These are phyloP conservation scores for Arabis hirsuta DNA, from an alignment of 345 rosid genomes.

Conservation along the genomic window DNA sequence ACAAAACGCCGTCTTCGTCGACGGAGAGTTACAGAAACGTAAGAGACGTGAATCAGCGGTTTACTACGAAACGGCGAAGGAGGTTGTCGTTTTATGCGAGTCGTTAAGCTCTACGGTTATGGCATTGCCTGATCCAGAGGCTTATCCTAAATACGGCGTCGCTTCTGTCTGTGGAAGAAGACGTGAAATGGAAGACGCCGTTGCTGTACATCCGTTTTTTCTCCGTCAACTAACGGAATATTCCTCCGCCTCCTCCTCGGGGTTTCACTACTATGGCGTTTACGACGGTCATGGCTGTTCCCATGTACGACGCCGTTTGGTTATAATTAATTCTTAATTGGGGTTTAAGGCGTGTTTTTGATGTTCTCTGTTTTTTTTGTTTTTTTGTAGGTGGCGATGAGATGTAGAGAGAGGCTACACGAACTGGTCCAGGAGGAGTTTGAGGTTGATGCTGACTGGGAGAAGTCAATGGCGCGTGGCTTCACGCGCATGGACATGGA, in stretches of 20 bases:
- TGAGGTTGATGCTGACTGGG: conserved; percentile 54
- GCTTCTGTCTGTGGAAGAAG: conserved; percentile 84
- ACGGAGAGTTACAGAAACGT: conserved; percentile 46
- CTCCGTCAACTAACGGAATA: conserved; percentile 28
- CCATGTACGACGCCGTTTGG: conserved; percentile 52
- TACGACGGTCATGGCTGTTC: conserved; percentile 86
- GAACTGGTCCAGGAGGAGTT: conserved; percentile 64
- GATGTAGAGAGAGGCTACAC: conserved; percentile 69
- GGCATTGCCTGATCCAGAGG: conserved; percentile 41
- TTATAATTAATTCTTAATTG: too few relatives aligned
- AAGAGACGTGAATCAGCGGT: conserved; percentile 44
- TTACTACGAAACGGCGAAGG: conserved; percentile 30
- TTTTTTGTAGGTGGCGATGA: conserved; percentile 56
- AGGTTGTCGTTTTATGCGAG: conserved; percentile 37
- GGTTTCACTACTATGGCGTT: conserved; percentile 68
- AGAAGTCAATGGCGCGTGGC: conserved; percentile 58
- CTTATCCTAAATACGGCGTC: conserved; percentile 62
- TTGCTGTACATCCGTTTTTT: conserved; percentile 59
- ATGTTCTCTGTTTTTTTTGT: background rate
- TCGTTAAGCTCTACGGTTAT: conserved; percentile 33
- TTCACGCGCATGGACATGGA: conserved; percentile 74
- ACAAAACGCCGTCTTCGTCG: conserved; percentile 18
- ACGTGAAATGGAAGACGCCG: conserved; percentile 91
- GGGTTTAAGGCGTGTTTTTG: background rate
- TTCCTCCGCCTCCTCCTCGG: conserved; percentile 12